Evolutionary conservation across 768 basidiomycete species (phyloP), one percentile per base, ranked within the genome.

Genomic region (Rhodotorula diobovata): DNA sequence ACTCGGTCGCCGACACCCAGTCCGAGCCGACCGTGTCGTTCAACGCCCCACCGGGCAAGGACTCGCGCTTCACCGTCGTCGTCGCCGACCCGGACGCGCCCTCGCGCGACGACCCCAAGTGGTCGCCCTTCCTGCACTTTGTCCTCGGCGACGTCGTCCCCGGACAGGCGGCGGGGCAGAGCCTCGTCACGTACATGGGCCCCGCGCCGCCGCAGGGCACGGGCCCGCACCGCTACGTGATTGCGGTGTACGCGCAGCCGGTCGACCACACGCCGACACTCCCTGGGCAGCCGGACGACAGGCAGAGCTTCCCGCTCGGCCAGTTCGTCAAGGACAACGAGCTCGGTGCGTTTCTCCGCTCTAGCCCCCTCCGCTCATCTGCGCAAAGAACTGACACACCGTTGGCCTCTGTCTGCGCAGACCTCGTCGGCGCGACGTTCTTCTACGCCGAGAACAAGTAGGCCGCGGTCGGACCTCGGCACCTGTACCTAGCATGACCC

Each of bases 11-110:
- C n/a, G 34, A 37, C 35, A 66, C 65, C 11, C 56, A 59, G 35
- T 56, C 9, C 46, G 65, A 66, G 56, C 65, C 65, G 23, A 16
- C 34, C 46, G 28, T 66, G 37, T 59, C 65, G 35, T 66, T 66
- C 56, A 30, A 50, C 21, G 56, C 45, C 6, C 20, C 65, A 2
- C 8, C 34, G 3, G 64, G 57, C 6, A 2, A 12, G 5, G 65
- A 66, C 16, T 4, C 9, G 46, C 48, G 45, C 45, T 66, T 28
- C 65, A 59, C 56, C 6, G 16, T 66, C 65, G 35, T 66, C n/a
- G 28, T 66, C n/a, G 65, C 56, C 21, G 65, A 66, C 57, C 65
- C 65, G 16, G 65, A 66, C 35, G 65, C 65, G 37, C 65, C 65
- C 2, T 59, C 56, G 16, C 37, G 39, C 25, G 46, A 58, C 25